phyloP scores from a whole-genome alignment of 208 protist species.

The Trypanosoma rangeli region DNA sequence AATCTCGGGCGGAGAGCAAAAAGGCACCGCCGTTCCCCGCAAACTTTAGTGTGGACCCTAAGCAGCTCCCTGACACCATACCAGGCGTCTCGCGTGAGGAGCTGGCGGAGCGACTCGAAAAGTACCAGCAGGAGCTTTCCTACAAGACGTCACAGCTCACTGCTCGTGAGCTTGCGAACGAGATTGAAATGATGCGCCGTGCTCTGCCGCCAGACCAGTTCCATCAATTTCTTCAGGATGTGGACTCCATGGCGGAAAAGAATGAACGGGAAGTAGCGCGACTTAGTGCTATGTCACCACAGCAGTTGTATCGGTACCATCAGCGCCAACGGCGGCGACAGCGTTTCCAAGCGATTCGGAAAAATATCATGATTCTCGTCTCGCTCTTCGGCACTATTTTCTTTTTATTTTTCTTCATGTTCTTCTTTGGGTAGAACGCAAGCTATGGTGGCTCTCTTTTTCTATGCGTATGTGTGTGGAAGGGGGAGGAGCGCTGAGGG shows the following conservation, averaged over 20 bases:
- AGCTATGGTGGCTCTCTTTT: no score
- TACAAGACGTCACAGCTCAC: slow-evolving; percentile 18
- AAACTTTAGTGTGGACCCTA: slow-evolving; percentile 36
- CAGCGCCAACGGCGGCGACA: slow-evolving; percentile 45
- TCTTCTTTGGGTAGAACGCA: slow-evolving; percentile 42
- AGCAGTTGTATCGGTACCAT: slow-evolving; percentile 61
- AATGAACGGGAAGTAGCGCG: slow-evolving; percentile 44
- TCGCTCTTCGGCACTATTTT: slow-evolving; percentile 48
- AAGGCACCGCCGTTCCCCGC: neutral
- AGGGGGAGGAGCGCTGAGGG: no score
- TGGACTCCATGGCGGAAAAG: slow-evolving; percentile 26
- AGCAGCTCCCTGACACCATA: slow-evolving; percentile 61
- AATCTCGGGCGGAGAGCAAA: no score
- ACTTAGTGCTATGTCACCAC: slow-evolving; percentile 59
- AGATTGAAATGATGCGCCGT: slow-evolving; percentile 67
- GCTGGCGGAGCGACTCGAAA: slow-evolving; percentile 45
- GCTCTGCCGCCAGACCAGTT: slow-evolving; percentile 55
- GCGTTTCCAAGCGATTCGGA: slow-evolving; percentile 44
- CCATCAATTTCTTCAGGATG: slow-evolving; percentile 37
- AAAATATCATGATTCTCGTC: slow-evolving; percentile 45
- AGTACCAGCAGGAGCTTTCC: slow-evolving; percentile 25
- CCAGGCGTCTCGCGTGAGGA: slow-evolving; percentile 73
- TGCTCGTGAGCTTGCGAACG: slow-evolving; percentile 30
- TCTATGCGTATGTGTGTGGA: no score
- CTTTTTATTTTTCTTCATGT: slow-evolving; percentile 61